phyloP scores from a whole-genome alignment of 495 filamentous ascomycete species.

The Xylaria flabelliformis region DNA sequence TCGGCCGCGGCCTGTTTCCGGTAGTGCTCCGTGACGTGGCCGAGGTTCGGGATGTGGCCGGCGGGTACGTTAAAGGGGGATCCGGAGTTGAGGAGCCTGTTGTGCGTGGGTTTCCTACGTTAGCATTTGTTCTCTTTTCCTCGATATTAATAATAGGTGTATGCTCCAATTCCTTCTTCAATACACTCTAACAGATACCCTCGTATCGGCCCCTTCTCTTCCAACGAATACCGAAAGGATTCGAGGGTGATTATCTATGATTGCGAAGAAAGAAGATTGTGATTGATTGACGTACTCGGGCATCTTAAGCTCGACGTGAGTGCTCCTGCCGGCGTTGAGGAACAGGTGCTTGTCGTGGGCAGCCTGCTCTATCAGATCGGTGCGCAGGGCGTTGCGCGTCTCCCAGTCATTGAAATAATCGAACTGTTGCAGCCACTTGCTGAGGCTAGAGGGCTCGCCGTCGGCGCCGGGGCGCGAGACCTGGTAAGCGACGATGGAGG shows the following conservation, averaged over 20 bases:
- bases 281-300: constrained; percentile 52
- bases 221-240: neutral
- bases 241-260: neutral
- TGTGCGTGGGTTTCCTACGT: constrained; percentile 31
- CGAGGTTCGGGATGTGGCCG: constrained; percentile 50
- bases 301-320: constrained; percentile 49
- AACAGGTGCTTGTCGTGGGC: constrained; percentile 57
- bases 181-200: neutral
- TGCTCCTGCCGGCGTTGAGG: constrained; percentile 39
- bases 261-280: neutral
- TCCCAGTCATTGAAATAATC: constrained; percentile 50
- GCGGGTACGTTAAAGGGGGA: constrained; percentile 54
- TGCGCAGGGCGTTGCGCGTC: constrained; percentile 48
- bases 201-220: neutral
- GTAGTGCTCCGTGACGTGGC: constrained; percentile 57
- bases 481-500: constrained; percentile 45
- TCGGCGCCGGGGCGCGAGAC: constrained; percentile 50
- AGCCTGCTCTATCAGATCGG: constrained; percentile 52
- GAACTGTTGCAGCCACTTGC: constrained; percentile 43
- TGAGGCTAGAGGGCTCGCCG: constrained; percentile 47
- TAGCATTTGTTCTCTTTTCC: constrained; percentile 13
- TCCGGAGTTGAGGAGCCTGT: constrained; percentile 52
- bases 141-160: neutral
- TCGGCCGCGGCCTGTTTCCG: constrained; percentile 51
- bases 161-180: neutral